These are phyloP conservation scores for Russula sp. DNA, from an alignment of 768 basidiomycete species.

Conservation along the genomic window DNA sequence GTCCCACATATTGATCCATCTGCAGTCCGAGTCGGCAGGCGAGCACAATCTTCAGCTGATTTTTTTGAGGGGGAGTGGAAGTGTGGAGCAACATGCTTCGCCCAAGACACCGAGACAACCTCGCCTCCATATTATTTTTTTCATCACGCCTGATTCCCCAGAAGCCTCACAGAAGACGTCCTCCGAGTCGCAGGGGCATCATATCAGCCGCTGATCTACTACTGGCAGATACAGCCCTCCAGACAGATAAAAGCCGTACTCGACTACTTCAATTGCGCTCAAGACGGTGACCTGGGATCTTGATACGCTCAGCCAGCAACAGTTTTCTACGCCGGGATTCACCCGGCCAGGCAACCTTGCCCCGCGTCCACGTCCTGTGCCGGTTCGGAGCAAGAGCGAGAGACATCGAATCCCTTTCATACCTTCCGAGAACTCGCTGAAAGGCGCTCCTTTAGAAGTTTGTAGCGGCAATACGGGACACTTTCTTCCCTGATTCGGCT, in stretches of 20 bases:
- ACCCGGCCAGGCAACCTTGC: neutral
- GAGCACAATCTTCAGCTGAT: no score
- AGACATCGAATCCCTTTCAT: neutral
- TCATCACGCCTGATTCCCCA: no score
- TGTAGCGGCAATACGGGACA: neutral
- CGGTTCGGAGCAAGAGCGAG: neutral
- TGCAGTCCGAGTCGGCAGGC: no score
- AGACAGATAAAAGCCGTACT: neutral
- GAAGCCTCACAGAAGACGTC: neutral
- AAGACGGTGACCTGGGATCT: conserved; percentile 1
- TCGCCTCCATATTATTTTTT: neutral
- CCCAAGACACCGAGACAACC: neutral
- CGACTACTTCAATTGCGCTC: conserved; percentile 1
- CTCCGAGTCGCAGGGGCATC: neutral
- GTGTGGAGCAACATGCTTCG: neutral
- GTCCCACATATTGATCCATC: neutral
- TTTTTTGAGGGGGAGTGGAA: no score
- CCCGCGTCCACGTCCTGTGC: neutral
- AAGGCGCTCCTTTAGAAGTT: neutral
- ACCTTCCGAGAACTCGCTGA: neutral
- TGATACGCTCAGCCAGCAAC: neutral
- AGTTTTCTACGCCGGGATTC: neutral
- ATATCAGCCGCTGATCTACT: neutral
- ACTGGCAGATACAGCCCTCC: neutral
- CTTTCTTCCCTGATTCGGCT: neutral